Evolutionary conservation across 2,329 filamentous ascomycete genomes (phyloP).

Genomic region (Rosellinia necatrix): DNA sequence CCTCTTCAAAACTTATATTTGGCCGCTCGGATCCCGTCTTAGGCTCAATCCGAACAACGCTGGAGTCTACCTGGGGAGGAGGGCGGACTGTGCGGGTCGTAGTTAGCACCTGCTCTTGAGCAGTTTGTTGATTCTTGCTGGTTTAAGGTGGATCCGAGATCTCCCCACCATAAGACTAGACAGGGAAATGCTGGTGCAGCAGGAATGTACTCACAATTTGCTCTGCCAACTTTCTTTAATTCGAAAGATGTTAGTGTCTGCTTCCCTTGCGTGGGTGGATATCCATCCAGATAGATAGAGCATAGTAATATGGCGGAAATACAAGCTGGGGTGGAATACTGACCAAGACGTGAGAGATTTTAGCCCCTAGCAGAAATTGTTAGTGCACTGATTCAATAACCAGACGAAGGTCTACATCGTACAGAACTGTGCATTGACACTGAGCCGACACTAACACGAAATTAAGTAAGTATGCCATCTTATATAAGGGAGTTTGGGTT

Average conservation of each 20-base stretch:
- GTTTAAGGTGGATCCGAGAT: not conserved
- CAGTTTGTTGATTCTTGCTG: not conserved
- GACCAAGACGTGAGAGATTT: conserved; percentile 30
- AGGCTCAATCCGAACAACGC: conserved; percentile 79
- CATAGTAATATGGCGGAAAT: not conserved
- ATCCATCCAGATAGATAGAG: not conserved
- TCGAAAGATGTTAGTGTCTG: conserved; percentile 3
- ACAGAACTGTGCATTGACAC: conserved; percentile 94
- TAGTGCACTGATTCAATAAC: not conserved
- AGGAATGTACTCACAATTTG: conserved; percentile 64
- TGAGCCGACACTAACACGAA: conserved; percentile 65
- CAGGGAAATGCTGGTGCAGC: not conserved
- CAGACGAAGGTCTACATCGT: not conserved
- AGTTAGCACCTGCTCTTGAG: not conserved
- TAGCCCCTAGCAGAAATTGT: conserved; percentile 49
- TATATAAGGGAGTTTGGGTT: no score
- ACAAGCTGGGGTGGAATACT: not conserved
- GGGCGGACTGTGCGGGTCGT: conserved; percentile 64
- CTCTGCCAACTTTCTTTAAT: conserved; percentile 79
- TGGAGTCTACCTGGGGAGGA: conserved; percentile 84
- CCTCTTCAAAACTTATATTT: conserved; percentile 86
- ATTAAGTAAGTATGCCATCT: conserved; percentile 18
- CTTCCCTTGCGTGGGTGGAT: not conserved
- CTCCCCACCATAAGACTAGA: not conserved
- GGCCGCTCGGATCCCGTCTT: conserved; percentile 78